A percentile compares a stretch with the other conserved stretches of the same genome.
Conservation (phyloP, 805 yeast species). For the Ogataea kodamae region DNA sequence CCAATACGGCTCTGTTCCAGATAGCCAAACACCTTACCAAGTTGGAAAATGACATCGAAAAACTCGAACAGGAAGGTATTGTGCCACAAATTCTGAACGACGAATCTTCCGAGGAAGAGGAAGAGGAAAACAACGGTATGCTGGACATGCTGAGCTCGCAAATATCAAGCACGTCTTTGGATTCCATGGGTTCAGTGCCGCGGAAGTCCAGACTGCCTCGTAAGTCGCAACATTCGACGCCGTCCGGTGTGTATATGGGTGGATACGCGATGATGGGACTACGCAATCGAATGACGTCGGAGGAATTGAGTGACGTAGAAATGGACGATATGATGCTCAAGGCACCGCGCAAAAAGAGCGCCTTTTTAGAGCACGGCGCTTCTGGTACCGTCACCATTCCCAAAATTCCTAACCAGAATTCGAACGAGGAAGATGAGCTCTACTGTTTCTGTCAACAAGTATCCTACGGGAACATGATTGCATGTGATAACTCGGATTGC, state of each 20-base stretch:
- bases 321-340: constrained; percentile 17
- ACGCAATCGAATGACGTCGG: constrained; percentile 19
- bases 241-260: constrained; percentile 10
- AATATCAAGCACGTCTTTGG: constrained; percentile 21
- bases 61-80: constrained; percentile 77
- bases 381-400: constrained; percentile 29
- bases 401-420: constrained; percentile 25
- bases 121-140: constrained; percentile 9
- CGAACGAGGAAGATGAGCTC: constrained; percentile 61
- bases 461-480: constrained; percentile 71
- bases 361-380: constrained; percentile 25
- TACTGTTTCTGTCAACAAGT: constrained; percentile 94
- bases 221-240: constrained; percentile 22
- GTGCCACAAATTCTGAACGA: constrained; percentile 49
- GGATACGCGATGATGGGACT: constrained; percentile 9
- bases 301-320: constrained; percentile 21
- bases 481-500: constrained; percentile 59
- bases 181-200: constrained; percentile 12
- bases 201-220: constrained; percentile 15
- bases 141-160: constrained; percentile 21
- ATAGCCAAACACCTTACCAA: constrained; percentile 70
- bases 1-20: constrained; percentile 79
- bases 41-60: constrained; percentile 71
- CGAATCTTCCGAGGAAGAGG: constrained; percentile 20
- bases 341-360: constrained; percentile 16